Percentiles rank a stretch among this genome's conserved stretches.
These are phyloP conservation scores for Aspergillus aculeatinus DNA, from an alignment of 2,329 filamentous ascomycete species.

Conservation along the genomic window DNA sequence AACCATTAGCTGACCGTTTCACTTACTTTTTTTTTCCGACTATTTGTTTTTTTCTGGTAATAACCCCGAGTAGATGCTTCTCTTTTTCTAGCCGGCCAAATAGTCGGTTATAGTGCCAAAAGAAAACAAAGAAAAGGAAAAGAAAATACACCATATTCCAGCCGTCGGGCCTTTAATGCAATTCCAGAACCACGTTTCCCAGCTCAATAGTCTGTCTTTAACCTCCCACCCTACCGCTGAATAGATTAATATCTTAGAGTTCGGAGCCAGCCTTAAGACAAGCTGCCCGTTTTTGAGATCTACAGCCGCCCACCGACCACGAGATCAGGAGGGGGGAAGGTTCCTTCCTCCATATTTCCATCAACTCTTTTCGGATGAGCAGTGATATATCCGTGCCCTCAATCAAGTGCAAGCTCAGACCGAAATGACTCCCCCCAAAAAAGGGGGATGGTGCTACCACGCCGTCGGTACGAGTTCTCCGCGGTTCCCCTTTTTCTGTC, in stretches of 20 bases:
- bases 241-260: not conserved
- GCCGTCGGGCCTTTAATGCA: too few species aligned
- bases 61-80: not conserved
- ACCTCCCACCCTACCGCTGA: not conserved
- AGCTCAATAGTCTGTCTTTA: not conserved
- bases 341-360: too few species aligned
- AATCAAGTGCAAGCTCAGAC: too few species aligned
- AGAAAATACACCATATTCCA: too few species aligned
- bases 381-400: too few species aligned
- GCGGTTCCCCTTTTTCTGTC: too few species aligned
- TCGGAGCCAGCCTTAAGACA: not conserved
- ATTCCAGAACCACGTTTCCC: not conserved
- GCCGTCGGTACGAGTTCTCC: too few species aligned
- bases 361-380: too few species aligned
- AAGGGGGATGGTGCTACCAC: too few species aligned
- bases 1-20: not conserved
- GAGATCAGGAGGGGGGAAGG: not conserved
- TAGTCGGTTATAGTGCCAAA: not conserved
- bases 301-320: not conserved
- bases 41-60: too few species aligned
- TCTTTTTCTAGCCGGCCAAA: not conserved
- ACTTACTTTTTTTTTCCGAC: not conserved
- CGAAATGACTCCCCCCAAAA: too few species aligned
- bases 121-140: too few species aligned
- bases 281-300: not conserved